Percentiles rank a stretch among this genome's conserved stretches.
phyloP scores from a whole-genome alignment of 768 basidiomycete species.

The Pleurotus platypus region DNA sequence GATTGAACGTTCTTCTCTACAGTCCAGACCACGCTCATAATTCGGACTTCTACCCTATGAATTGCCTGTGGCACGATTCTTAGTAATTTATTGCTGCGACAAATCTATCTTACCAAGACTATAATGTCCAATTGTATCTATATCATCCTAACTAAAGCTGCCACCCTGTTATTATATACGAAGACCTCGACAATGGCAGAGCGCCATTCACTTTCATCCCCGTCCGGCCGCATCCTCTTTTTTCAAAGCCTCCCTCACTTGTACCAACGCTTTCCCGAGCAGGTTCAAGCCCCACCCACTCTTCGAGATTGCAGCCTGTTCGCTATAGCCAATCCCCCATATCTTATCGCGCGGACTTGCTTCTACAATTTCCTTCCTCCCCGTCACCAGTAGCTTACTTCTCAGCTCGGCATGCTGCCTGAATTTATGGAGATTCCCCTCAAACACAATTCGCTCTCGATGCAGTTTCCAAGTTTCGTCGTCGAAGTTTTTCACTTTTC shows the following conservation, averaged over 20 bases:
- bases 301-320: slow-evolving; percentile 39
- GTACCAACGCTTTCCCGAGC: slow-evolving; percentile 45
- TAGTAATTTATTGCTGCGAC: too few species aligned
- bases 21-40: background rate
- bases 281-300: slow-evolving; percentile 55
- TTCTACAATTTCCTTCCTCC: slow-evolving; percentile 46
- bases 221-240: slow-evolving; percentile 16
- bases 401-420: slow-evolving; percentile 39
- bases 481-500: slow-evolving; percentile 45
- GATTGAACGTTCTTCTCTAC: background rate
- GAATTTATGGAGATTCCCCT: slow-evolving; percentile 56
- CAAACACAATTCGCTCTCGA: slow-evolving; percentile 46
- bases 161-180: too few species aligned
- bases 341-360: slow-evolving; percentile 57
- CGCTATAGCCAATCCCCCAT: slow-evolving; percentile 62
- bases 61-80: too few species aligned
- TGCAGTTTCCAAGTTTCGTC: slow-evolving; percentile 43
- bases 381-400: slow-evolving; percentile 41
- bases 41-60: background rate
- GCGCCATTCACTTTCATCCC: too few species aligned
- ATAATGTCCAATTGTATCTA: too few species aligned
- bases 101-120: too few species aligned
- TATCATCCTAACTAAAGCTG: too few species aligned
- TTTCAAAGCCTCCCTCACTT: slow-evolving; percentile 31
- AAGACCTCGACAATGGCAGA: too few species aligned